These are phyloP conservation scores for Trametes coccinea DNA, from an alignment of 768 basidiomycete genomes.

Conservation along the genomic window DNA sequence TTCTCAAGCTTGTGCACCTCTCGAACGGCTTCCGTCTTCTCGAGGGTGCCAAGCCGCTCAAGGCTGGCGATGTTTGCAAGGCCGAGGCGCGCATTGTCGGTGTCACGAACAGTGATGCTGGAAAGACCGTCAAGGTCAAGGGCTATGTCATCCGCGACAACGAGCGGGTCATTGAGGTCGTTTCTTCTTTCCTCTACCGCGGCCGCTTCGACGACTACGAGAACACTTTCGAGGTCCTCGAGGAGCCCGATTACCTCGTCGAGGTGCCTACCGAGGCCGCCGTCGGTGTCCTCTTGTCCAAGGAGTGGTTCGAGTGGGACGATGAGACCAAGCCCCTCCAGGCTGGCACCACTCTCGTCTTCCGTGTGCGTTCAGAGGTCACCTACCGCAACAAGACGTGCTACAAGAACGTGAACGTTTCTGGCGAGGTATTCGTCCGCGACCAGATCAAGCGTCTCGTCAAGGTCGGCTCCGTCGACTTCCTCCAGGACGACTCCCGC, in stretches of 20 bases:
- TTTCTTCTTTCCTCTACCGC: slow-evolving; percentile 95
- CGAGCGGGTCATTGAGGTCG: slow-evolving; percentile 87
- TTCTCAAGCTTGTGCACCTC: slow-evolving; percentile 94
- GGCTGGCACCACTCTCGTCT: slow-evolving; percentile 81
- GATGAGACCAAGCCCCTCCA: slow-evolving; percentile 76
- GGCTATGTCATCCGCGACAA: slow-evolving; percentile 78
- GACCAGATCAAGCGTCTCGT: slow-evolving; percentile 86
- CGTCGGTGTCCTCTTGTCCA: slow-evolving; percentile 89
- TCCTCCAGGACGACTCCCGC: slow-evolving; percentile 81
- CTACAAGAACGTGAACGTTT: slow-evolving; percentile 77
- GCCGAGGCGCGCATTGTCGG: slow-evolving; percentile 88
- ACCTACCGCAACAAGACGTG: slow-evolving; percentile 90
- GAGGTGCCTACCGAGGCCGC: slow-evolving; percentile 71
- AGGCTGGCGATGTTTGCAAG: slow-evolving; percentile 86
- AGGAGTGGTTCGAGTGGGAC: slow-evolving; percentile 98
- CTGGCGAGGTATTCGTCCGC: slow-evolving; percentile 84
- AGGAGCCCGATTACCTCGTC: slow-evolving; percentile 88
- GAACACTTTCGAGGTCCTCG: slow-evolving; percentile 92
- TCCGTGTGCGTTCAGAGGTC: slow-evolving; percentile 85
- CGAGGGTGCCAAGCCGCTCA: slow-evolving; percentile 71
- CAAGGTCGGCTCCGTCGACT: slow-evolving; percentile 86
- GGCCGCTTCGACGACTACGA: slow-evolving; percentile 91
- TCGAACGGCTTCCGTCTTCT: slow-evolving; percentile 95
- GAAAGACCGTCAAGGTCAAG: slow-evolving; percentile 91
- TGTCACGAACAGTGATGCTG: slow-evolving; percentile 86